Base-by-base conservation (phyloP, 2,329 filamentous ascomycete genomes). In the Aspergillus latus region DNA sequence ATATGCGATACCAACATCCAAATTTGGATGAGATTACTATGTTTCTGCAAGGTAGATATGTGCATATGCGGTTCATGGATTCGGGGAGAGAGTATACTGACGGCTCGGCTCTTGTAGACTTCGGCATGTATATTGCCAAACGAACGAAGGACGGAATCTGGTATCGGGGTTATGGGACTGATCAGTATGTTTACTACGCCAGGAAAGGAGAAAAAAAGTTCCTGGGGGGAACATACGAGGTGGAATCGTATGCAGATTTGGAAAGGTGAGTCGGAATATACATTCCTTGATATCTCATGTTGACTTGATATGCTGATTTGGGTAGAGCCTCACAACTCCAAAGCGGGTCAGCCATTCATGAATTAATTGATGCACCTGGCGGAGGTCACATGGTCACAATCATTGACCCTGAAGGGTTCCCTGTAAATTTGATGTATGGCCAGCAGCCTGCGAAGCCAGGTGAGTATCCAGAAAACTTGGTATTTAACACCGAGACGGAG, bases 211-310 rank as follows among this genome's bases (percentile, higher is more conserved):
- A 54, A 1, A 60, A 60, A 39, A 15, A 58, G 29, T 66, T 63
- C 59, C 68, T 79, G 1, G 77, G 77, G 4, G 77, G 74, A 1
- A 63, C 72, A 0, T 80, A 75, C 59, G 66, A 74, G 51, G 78
- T 79, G 16, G 76, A 78, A 52, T 70, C 64, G 9, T 66, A 69
- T 30, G 67, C 66, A 1, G 77, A 80, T n/a, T 62, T 80, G 16
- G 72, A 78, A 54, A 76, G 74, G 69, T 76, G 60, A 40, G 54
- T 21, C 21, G 21, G 21, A 21, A 21, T 21, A 21, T 21, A 21
- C 21, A 21, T 21, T n/a, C 11, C 39, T 5, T 36, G 34, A 9
- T 36, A 13, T 36, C 8, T 36, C 21, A 21, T 36, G 34, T 36
- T 42, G n/a, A n/a, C 7, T 21, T 16, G 4, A 8, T 42, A 7